A percentile compares a stretch with the other conserved stretches of the same genome.
phyloP scores from a whole-genome alignment of 2,329 filamentous ascomycete species.

The Furcasterigmium furcatum region DNA sequence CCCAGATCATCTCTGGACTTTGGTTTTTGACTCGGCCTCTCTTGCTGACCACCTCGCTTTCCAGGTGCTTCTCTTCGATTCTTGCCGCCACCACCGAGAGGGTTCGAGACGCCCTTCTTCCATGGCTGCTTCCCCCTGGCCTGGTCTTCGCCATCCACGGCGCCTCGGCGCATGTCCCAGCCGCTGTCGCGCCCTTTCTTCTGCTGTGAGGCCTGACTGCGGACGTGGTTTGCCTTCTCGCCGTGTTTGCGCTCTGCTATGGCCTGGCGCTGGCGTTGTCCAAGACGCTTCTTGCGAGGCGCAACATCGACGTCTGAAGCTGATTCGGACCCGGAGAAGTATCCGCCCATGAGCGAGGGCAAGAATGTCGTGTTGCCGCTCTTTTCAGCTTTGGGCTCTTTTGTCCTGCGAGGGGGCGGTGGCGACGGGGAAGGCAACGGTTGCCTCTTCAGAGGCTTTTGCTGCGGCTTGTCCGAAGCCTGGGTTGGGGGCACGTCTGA shows the following conservation, averaged over 20 bases:
- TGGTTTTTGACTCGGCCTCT: slow-evolving; percentile 17
- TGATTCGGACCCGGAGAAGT: slow-evolving; percentile 72
- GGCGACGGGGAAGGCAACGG: slow-evolving; percentile 23
- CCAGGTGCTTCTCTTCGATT: slow-evolving; percentile 16
- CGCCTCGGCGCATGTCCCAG: slow-evolving; percentile 57
- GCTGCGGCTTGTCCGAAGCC: slow-evolving; percentile 11
- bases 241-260: slow-evolving; percentile 83
- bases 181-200: slow-evolving; percentile 39
- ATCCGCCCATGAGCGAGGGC: slow-evolving; percentile 74
- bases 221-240: slow-evolving; percentile 64
- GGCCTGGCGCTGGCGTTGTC: slow-evolving; percentile 73
- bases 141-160: slow-evolving; percentile 40
- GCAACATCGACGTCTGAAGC: slow-evolving; percentile 65
- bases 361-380: slow-evolving; percentile 58
- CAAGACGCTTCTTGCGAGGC: slow-evolving; percentile 68
- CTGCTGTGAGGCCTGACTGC: slow-evolving; percentile 25
- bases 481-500: background rate
- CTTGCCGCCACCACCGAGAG: slow-evolving; percentile 11
- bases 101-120: slow-evolving; percentile 47
- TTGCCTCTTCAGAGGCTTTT: slow-evolving; percentile 18
- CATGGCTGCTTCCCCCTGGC: slow-evolving; percentile 39
- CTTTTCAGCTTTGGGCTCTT: slow-evolving; percentile 21
- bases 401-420: slow-evolving; percentile 25
- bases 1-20: slow-evolving; percentile 44
- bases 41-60: slow-evolving; percentile 24